These are phyloP conservation scores for Taphrina communis DNA, from an alignment of 1,139 yeast species.

Conservation along the genomic window DNA sequence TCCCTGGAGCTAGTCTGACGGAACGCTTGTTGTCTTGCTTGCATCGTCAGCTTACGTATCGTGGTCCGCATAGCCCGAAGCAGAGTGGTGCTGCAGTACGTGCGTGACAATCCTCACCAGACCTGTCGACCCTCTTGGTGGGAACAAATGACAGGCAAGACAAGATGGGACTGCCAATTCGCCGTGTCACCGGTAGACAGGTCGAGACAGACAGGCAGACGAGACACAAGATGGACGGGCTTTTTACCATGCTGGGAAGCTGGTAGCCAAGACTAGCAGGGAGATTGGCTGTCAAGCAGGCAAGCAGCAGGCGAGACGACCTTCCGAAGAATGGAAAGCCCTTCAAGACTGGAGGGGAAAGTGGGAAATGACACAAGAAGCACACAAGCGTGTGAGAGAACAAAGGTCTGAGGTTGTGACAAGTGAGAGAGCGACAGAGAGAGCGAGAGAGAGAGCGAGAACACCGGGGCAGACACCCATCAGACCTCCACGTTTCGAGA, in stretches of 20 bases:
- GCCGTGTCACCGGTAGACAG: background rate
- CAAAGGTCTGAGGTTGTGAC: background rate
- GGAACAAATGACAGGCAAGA: background rate
- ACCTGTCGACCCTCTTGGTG: too few relatives aligned
- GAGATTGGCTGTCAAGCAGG: background rate
- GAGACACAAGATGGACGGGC: slow-evolving; percentile 11
- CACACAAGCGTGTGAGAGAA: background rate
- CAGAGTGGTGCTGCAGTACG: background rate
- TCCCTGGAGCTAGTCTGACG: too few relatives aligned
- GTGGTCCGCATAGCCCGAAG: background rate
- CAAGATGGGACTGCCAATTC: background rate
- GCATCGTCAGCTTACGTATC: too few relatives aligned
- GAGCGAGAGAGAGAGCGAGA: too few relatives aligned
- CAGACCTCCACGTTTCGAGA: too few relatives aligned
- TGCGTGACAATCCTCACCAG: background rate
- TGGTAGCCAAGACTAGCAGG: background rate
- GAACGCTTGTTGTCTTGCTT: too few relatives aligned
- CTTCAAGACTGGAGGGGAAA: too few relatives aligned
- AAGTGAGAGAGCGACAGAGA: too few relatives aligned
- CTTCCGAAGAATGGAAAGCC: background rate
- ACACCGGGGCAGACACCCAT: too few relatives aligned
- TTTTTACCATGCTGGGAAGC: background rate
- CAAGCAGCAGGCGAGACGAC: background rate
- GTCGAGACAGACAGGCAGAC: background rate
- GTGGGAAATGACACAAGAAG: background rate